These are phyloP conservation scores for Phytophthora fragariaefolia DNA, from an alignment of 352 stramenopile species.

Conservation along the genomic window DNA sequence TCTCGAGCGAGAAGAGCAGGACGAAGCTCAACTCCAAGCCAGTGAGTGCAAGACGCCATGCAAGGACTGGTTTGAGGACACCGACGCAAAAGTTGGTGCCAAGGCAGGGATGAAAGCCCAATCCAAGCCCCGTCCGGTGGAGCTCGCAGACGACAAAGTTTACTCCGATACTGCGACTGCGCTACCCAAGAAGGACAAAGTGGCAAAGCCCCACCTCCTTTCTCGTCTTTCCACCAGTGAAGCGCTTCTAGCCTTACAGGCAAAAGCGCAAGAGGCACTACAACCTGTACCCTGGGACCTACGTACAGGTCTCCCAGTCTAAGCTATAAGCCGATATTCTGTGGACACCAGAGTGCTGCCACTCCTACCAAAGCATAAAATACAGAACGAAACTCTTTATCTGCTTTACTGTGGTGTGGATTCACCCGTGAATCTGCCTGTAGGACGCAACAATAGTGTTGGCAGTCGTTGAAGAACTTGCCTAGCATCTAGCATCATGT, in stretches of 20 bases:
- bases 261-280: conserved; percentile 14
- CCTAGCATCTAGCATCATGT: conserved; percentile 51
- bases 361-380: conserved; percentile 1
- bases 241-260: conserved; percentile 14
- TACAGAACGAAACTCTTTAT: conserved; percentile 1
- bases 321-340: not conserved
- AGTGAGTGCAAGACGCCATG: conserved; percentile 35
- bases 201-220: conserved; percentile 38
- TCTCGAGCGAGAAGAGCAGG: conserved; percentile 54
- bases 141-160: conserved; percentile 26
- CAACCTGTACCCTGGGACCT: conserved; percentile 49
- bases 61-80: conserved; percentile 51
- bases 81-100: conserved; percentile 18
- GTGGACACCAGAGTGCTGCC: not conserved
- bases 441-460: conserved; percentile 56
- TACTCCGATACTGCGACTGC: not conserved
- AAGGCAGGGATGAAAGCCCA: conserved; percentile 12
- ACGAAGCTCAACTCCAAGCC: conserved; percentile 40
- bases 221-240: conserved; percentile 26
- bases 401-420: conserved; percentile 3
- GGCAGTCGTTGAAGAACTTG: conserved; percentile 52
- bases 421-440: conserved; percentile 32
- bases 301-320: conserved; percentile 50
- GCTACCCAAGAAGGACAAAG: conserved; percentile 35
- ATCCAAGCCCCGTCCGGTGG: conserved; percentile 24